Evolutionary conservation across 192 early-diverging fungal species (phyloP), one percentile per base, ranked within the genome.

Genomic region (Spizellomyces sp.): DNA sequence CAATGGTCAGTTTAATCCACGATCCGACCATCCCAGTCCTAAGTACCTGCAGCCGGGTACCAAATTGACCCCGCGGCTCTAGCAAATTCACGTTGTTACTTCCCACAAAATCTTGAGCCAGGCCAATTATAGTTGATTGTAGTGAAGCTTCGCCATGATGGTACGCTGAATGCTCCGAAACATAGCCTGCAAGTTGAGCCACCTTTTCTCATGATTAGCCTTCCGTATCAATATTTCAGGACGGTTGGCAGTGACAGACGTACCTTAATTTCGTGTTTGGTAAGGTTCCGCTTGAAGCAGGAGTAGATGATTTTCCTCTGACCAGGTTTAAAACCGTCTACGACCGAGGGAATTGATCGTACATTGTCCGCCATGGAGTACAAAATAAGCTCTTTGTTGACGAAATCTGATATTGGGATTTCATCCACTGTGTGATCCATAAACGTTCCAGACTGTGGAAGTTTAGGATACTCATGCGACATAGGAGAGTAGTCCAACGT

Each of bases 241-340:
- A 60, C 19, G 8, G 19, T 19, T 36, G 36, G n/a, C n/a, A 12
- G n/a, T 15, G 43, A 27, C 9, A 10, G 14, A 21, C 63, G 6
- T 70, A 88, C 87, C 79, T 94, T 94, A 71, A 92, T 85, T 81
- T 95, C 94, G 12, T 70, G 73, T 17, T 80, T 75, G 6, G 61
- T 84, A 27, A 89, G 75, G 62, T 92, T 91, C 45, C 89, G 84
- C 62, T 92, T 91, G 60, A 94, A 83, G 54, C 87, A 85, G 47
- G 88, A 84, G 80, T 84, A 95, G 48, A 96, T 69, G 58, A 94
- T 90, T 80, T 95, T 96, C 70, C 95, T 87, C 77, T 96, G 95
- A 8, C 91, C 93, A n/a, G 94, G 94, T 75, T 96, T 96, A 10
- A 95, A 82, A 0, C 94, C 95, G 77, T 96, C 95, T 2, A 96